phyloP scores from a whole-genome alignment of 768 basidiomycete genomes.

The Mycena metata region DNA sequence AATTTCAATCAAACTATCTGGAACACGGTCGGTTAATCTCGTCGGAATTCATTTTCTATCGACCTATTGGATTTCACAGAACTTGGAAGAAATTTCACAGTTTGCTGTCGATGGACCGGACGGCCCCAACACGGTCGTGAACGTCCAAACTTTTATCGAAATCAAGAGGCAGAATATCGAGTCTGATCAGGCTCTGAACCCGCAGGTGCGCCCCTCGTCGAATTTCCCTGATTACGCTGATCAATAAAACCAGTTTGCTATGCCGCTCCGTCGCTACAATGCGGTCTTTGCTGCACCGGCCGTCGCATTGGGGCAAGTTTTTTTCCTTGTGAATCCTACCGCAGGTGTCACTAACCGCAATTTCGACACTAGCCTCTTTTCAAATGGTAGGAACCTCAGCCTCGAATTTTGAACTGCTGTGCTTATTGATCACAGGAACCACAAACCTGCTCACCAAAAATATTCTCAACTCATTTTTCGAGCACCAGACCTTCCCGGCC shows the following conservation, averaged over 20 bases:
- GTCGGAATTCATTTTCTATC: background rate
- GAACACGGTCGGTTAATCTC: background rate
- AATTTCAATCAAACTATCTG: conserved; percentile 13
- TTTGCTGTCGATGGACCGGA: conserved; percentile 20
- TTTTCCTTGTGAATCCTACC: background rate
- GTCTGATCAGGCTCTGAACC: conserved; percentile 5
- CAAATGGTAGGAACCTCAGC: conserved; percentile 23
- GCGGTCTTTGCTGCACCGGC: conserved; percentile 3
- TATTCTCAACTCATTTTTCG: conserved; percentile 27
- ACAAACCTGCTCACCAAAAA: conserved; percentile 22
- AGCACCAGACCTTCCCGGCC: conserved; percentile 29
- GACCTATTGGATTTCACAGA: background rate
- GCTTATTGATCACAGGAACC: conserved; percentile 27
- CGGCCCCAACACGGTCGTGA: conserved; percentile 12
- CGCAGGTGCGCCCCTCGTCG: background rate
- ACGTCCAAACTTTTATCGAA: conserved; percentile 13
- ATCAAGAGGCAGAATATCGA: conserved; percentile 9
- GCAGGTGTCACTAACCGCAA: background rate
- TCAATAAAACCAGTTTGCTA: background rate
- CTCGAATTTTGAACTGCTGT: background rate
- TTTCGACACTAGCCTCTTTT: conserved; percentile 22
- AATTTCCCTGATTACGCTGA: background rate
- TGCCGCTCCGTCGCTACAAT: conserved; percentile 2
- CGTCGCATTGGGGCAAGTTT: conserved; percentile 13
- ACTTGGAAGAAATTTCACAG: conserved; percentile 11